These are phyloP conservation scores for Amylocarpus encephaloides DNA, from an alignment of 2,329 filamentous ascomycete genomes.

Conservation along the genomic window DNA sequence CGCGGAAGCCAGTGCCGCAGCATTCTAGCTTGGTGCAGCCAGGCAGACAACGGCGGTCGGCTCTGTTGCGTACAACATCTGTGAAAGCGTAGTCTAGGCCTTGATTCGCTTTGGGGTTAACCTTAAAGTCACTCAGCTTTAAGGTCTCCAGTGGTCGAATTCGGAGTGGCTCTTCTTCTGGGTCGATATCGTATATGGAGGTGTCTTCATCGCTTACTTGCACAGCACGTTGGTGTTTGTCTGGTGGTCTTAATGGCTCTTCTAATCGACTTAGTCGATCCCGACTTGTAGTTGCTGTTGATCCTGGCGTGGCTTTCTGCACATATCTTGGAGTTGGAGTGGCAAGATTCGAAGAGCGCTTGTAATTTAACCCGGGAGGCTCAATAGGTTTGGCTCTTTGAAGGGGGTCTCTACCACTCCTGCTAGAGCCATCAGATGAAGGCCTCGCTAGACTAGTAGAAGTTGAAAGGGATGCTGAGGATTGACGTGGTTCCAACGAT, in stretches of 20 bases:
- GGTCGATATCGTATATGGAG: conserved; percentile 4
- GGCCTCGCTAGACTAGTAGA: too few relatives aligned
- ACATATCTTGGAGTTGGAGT: background rate
- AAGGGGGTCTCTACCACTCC: background rate
- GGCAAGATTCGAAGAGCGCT: background rate
- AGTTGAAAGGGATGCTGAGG: too few relatives aligned
- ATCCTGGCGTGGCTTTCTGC: background rate
- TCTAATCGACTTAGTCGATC: background rate
- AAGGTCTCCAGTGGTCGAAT: conserved; percentile 36
- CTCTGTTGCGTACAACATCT: conserved; percentile 53
- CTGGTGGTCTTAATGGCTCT: background rate
- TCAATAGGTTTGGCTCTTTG: background rate
- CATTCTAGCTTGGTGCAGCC: conserved; percentile 54
- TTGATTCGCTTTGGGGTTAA: conserved; percentile 55
- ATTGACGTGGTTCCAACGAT: too few relatives aligned
- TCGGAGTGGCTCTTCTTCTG: conserved; percentile 35
- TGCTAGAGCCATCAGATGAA: background rate
- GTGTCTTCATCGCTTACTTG: background rate
- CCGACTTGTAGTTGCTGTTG: background rate
- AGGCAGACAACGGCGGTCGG: conserved; percentile 52
- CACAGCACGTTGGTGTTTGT: background rate
- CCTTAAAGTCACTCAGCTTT: conserved; percentile 51
- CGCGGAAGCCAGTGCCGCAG: conserved; percentile 38
- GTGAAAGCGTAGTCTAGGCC: conserved; percentile 53
- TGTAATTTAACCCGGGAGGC: too few relatives aligned